Conservation (phyloP, 2,329 filamentous ascomycete genomes). For the Colletotrichum sp. region DNA sequence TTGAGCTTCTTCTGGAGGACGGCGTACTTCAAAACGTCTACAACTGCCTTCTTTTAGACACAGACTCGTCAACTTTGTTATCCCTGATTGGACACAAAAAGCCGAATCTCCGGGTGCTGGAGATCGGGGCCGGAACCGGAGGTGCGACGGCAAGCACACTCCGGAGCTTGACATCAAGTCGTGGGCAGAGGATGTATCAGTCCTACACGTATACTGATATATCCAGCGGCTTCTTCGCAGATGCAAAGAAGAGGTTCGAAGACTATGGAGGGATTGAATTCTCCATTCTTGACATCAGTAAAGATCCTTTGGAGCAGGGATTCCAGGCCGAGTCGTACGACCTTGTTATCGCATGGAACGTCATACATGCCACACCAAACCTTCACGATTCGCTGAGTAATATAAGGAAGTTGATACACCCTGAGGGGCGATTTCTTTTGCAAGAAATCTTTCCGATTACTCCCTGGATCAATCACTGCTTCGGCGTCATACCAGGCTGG, state of each 20-base stretch:
- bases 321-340: slow-evolving; percentile 32
- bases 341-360: slow-evolving; percentile 40
- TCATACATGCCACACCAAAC: slow-evolving; percentile 42
- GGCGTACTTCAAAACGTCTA: not conserved
- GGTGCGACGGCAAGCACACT: not conserved
- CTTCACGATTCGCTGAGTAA: not conserved
- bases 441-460: slow-evolving; percentile 29
- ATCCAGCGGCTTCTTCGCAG: slow-evolving; percentile 28
- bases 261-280: slow-evolving; percentile 24
- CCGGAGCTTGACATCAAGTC: not conserved
- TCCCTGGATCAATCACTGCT: slow-evolving; percentile 31
- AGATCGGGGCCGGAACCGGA: not conserved
- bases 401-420: slow-evolving; percentile 3
- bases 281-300: slow-evolving; percentile 33
- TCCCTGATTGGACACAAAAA: slow-evolving; percentile 27
- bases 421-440: slow-evolving; percentile 22
- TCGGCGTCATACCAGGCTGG: slow-evolving; percentile 36
- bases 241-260: slow-evolving; percentile 31
- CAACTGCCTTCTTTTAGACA: not conserved
- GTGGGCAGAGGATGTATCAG: not conserved
- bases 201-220: slow-evolving; percentile 35
- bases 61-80: not conserved
- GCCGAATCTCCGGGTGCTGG: slow-evolving; percentile 14
- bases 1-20: slow-evolving; percentile 25
- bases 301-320: slow-evolving; percentile 27